Base-by-base conservation (phyloP, 2,329 filamentous ascomycete genomes). In the Ophiostoma triangulosporum region DNA sequence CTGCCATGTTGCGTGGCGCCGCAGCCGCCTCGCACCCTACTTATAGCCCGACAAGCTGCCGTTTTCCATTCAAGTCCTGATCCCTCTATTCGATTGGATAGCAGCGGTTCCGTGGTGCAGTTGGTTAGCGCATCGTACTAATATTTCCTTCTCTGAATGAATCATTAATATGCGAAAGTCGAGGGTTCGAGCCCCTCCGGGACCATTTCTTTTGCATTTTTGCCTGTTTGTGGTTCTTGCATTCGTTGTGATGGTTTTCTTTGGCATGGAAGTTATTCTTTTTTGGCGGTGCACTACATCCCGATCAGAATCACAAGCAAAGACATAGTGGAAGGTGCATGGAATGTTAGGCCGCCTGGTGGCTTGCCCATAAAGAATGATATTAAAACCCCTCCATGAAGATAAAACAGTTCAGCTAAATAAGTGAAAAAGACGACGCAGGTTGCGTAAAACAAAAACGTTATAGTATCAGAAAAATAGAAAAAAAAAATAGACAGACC, bases 71-170 rank as follows among this genome's bases (percentile, higher is more conserved):
- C 46, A 32, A 48, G 46, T 48, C 46, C 46, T 48, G 46, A 33
- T 33, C 46, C 46, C 29, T 32, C 46, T 48, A 29, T 33, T 48
- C 46, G 27, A 32, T 48, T 48, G 46, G 20, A 20, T 31, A 48
- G 17, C 12, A 32, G 46, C 46, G 46, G 46, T 48, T 48, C 46
- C 46, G 46, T 48, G 46, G 46, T 48, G 46, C 46, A 48, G 46
- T 48, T 48, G 46, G 46, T 48, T 48, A 48, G 46, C 46, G 46
- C 46, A 48, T 48, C 46, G 46, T 48, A 48, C 46, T 48, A 48
- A 48, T 48, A 48, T 48, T 48, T 48, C 46, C 43, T 46, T 46
- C 43, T n/a, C 24, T 46, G 43, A 46, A 46, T 14, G 43, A 46
- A 46, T 46, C 43, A 22, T 31, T 31, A 33, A 48, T 48, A 48